Evolutionary conservation across 306 rosid species (phyloP).

Genomic region (Inga oerstediana): DNA sequence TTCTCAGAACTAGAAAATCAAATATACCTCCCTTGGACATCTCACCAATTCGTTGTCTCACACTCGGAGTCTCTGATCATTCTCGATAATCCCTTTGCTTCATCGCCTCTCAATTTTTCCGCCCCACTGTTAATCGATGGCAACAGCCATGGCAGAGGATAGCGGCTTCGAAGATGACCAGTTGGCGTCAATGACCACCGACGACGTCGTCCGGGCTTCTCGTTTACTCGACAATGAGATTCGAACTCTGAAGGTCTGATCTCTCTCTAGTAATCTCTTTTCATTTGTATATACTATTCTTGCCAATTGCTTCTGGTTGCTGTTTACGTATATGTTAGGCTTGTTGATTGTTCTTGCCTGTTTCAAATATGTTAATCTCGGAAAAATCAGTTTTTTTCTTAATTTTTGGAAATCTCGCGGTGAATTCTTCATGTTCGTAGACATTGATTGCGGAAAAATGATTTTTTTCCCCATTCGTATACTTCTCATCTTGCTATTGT

Average conservation of each 20-base stretch:
- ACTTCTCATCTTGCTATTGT: not conserved
- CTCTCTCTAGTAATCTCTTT: not conserved
- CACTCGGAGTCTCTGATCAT: not conserved
- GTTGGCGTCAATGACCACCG: conserved; percentile 72
- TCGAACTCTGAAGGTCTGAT: conserved; percentile 77
- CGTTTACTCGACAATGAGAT: conserved; percentile 91
- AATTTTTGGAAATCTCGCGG: not conserved
- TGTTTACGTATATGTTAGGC: not conserved
- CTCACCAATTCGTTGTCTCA: not conserved
- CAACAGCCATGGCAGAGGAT: conserved; percentile 80
- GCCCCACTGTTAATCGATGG: conserved; percentile 48
- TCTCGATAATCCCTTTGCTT: not conserved
- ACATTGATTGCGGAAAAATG: not conserved
- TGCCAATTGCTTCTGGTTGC: not conserved
- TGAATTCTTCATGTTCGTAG: not conserved
- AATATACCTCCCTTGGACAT: not conserved
- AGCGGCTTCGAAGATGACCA: conserved; percentile 80
- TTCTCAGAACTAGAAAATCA: not conserved
- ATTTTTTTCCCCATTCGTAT: not conserved
- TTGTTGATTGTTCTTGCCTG: not conserved
- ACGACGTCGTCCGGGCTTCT: conserved; percentile 77
- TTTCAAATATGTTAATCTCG: not conserved
- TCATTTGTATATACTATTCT: not conserved
- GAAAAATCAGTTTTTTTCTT: not conserved
- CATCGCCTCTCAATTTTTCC: not conserved